Evolutionary conservation across 805 yeast species (phyloP).

Genomic region (Dipodascus geniculatus): DNA sequence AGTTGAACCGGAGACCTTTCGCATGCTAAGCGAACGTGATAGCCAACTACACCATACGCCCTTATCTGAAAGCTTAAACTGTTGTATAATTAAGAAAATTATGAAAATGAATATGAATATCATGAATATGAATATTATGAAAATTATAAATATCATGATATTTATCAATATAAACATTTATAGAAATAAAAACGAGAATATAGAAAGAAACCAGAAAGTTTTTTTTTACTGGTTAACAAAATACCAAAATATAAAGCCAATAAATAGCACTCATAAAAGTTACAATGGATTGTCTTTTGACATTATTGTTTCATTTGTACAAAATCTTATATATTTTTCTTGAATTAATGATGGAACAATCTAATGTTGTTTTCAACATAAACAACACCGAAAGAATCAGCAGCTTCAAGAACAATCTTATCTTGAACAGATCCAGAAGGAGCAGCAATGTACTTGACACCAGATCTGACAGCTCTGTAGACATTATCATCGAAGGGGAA

Average conservation of each 20-base stretch:
- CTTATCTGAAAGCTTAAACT: too few relatives aligned
- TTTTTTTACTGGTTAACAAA: too few relatives aligned
- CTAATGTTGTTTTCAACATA: constrained; percentile 96
- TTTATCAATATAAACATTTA: too few relatives aligned
- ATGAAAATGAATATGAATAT: too few relatives aligned
- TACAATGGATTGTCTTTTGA: too few relatives aligned
- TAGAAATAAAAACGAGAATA: too few relatives aligned
- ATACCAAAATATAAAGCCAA: too few relatives aligned
- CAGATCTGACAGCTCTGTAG: constrained; percentile 93
- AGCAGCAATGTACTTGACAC: constrained; percentile 93
- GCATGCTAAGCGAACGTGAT: not conserved
- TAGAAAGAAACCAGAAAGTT: too few relatives aligned
- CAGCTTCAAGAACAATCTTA: constrained; percentile 90
- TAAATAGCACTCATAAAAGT: too few relatives aligned
- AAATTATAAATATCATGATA: too few relatives aligned
- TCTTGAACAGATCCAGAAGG: constrained; percentile 98
- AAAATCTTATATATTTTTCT: not conserved
- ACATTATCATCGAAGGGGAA: constrained; percentile 99
- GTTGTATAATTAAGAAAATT: too few relatives aligned
- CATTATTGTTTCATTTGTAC: not conserved
- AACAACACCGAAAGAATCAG: constrained; percentile 80
- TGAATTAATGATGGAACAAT: constrained; percentile 81
- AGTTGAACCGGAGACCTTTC: not conserved
- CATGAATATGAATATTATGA: too few relatives aligned
- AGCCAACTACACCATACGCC: not conserved